These are phyloP conservation scores for Bretziella fagacearum DNA, from an alignment of 2,329 filamentous ascomycete species.

Conservation along the genomic window DNA sequence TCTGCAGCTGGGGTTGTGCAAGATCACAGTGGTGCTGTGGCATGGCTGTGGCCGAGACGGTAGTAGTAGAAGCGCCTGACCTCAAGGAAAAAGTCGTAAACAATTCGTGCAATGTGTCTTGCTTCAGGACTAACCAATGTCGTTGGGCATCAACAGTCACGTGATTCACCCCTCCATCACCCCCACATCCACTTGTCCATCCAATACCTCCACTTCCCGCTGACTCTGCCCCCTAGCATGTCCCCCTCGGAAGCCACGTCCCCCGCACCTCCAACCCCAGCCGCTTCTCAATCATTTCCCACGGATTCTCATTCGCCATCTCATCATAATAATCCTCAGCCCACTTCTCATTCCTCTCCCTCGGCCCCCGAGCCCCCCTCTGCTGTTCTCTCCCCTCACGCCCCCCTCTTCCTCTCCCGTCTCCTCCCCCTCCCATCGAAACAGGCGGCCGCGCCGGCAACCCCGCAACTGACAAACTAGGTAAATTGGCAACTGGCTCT, in stretches of 20 bases:
- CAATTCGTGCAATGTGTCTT: too few species aligned
- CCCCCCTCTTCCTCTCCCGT: background rate
- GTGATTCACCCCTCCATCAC: background rate
- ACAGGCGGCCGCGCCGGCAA: background rate
- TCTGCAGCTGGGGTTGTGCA: too few species aligned
- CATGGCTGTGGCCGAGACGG: too few species aligned
- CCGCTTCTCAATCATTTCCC: conserved; percentile 39
- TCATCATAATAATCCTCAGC: conserved; percentile 54
- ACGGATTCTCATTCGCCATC: conserved; percentile 55
- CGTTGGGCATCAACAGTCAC: too few species aligned
- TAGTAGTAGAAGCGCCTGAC: too few species aligned
- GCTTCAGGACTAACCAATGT: too few species aligned
- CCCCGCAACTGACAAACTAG: too few species aligned
- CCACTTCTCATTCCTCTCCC: conserved; percentile 26
- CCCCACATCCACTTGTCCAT: background rate
- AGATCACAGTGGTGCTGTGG: too few species aligned
- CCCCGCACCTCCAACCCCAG: conserved; percentile 28
- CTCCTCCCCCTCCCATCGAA: background rate
- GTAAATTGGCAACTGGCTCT: too few species aligned
- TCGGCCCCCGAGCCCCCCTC: conserved; percentile 18
- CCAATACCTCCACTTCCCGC: background rate
- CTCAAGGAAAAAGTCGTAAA: too few species aligned
- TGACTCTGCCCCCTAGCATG: conserved; percentile 15
- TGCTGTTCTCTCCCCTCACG: background rate
- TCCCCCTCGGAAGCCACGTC: conserved; percentile 26